Percentiles rank a stretch among this genome's conserved stretches.
phyloP scores from a whole-genome alignment of 2,329 filamentous ascomycete species.

The Bipolaris victoriae region DNA sequence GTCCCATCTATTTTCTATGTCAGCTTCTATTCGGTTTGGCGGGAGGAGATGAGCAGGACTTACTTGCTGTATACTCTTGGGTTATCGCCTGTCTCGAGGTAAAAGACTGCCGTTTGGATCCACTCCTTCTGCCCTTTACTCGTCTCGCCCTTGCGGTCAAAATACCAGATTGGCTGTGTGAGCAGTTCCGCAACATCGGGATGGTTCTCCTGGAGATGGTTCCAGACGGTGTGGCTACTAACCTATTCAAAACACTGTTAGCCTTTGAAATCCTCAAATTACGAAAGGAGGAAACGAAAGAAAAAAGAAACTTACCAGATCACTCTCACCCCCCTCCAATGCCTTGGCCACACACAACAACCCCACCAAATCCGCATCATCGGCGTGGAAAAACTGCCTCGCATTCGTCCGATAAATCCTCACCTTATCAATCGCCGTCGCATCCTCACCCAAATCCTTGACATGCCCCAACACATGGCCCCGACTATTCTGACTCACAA shows the following conservation, averaged over 20 bases:
- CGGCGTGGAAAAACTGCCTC: slow-evolving; percentile 83
- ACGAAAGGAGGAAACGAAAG: background rate
- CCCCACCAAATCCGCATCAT: slow-evolving; percentile 83
- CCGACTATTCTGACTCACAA: slow-evolving; percentile 82
- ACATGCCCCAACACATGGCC: slow-evolving; percentile 89
- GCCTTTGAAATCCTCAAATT: background rate
- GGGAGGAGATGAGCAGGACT: slow-evolving; percentile 20
- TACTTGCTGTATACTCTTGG: slow-evolving; percentile 76
- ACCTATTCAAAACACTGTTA: slow-evolving; percentile 3
- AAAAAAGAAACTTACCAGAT: slow-evolving; percentile 62
- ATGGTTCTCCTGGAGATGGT: slow-evolving; percentile 73
- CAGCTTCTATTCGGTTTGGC: slow-evolving; percentile 4
- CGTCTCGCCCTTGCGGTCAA: slow-evolving; percentile 87
- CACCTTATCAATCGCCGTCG: slow-evolving; percentile 80
- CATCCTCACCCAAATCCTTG: slow-evolving; percentile 84
- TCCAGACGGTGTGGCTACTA: slow-evolving; percentile 81
- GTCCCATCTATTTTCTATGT: slow-evolving; percentile 65
- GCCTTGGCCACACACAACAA: slow-evolving; percentile 81
- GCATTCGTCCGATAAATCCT: slow-evolving; percentile 91
- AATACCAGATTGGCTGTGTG: slow-evolving; percentile 84
- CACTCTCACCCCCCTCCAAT: slow-evolving; percentile 80
- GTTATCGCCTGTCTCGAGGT: slow-evolving; percentile 72
- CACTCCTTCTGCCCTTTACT: slow-evolving; percentile 76
- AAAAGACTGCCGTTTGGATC: slow-evolving; percentile 74
- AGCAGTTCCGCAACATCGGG: slow-evolving; percentile 79